Evolutionary conservation across 2,329 filamentous ascomycete species (phyloP), one percentile per base, ranked within the genome.

Genomic region (Trichothecium sympodiale): DNA sequence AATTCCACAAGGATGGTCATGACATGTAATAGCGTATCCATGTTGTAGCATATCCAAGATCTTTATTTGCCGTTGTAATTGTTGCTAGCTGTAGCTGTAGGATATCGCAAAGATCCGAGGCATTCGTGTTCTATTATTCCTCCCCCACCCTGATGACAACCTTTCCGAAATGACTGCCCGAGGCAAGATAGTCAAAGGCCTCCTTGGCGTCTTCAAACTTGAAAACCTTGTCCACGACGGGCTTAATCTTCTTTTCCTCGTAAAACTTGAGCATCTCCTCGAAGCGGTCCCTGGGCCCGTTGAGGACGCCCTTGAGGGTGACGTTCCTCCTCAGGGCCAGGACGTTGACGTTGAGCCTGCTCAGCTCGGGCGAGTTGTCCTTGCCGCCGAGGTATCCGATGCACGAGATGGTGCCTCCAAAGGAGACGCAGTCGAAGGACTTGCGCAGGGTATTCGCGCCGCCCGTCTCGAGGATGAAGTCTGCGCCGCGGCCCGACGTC

Each of bases 291-390:
- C 54, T 49, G 8, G 77, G 74, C 0, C 77, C 78, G 50, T 80
- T 80, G 18, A 80, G 46, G 6, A 81, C 68, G 0, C 78, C 64
- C 46, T 64, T 64, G 34, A 69, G 50, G 23, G 65, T 68, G 12
- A 64, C 61, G 41, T 67, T 68, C 39, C 60, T 50, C 37, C 59
- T 43, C 42, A 66, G 41, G n/a, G 64, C 65, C 37, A 69, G 56
- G 18, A 81, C 55, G 45, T 80, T 81, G 12, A 77, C 67, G 42
- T 79, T 77, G 7, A 69, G 58, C 31, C 71, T 52, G 50, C 75
- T 70, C 41, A 43, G 38, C 31, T 33, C 20, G 3, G 38, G 33
- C 1, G 61, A 62, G 44, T 80, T 75, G 40, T 72, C 59, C 51
- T 80, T 64, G 9, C 67, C 67, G 2, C 59, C 61, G 2, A 69